Evolutionary conservation across 2,329 filamentous ascomycete species (phyloP).

Genomic region (Coniochaeta hoffmannii): DNA sequence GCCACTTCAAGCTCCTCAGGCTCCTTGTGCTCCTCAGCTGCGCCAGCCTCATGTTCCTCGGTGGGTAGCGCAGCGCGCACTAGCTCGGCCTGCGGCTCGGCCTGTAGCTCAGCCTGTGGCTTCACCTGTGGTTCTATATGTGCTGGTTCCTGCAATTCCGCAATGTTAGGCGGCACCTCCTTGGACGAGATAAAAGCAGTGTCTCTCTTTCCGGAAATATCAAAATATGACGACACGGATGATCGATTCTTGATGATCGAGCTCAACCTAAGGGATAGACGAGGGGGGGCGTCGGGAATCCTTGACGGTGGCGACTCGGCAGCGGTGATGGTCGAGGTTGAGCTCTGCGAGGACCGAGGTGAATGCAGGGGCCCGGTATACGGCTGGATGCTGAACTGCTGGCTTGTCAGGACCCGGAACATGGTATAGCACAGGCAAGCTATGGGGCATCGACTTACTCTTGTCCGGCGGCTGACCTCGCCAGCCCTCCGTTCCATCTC

Average conservation of each 20-base stretch:
- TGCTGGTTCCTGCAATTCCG: neutral
- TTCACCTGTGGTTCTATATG: neutral
- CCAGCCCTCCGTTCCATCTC: constrained; percentile 85
- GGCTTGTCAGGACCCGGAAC: constrained; percentile 3
- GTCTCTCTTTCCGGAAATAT: constrained; percentile 10
- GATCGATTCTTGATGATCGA: constrained; percentile 11
- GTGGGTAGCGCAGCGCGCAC: no score
- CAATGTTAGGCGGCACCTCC: neutral
- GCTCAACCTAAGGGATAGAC: constrained; percentile 18
- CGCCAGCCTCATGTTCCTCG: no score
- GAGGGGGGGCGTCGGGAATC: constrained; percentile 15
- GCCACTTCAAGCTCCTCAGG: neutral
- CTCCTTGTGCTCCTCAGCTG: neutral
- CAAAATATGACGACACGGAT: constrained; percentile 15
- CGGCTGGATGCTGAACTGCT: constrained; percentile 20
- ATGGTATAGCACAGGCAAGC: neutral
- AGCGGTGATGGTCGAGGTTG: constrained; percentile 11
- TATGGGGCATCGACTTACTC: constrained; percentile 48
- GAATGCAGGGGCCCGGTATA: constrained; percentile 16
- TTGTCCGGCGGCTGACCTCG: constrained; percentile 70
- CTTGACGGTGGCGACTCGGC: constrained; percentile 13
- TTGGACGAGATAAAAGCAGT: neutral
- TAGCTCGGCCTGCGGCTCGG: no score
- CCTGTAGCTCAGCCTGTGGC: no score
- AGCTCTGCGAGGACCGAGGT: constrained; percentile 14